Evolutionary conservation across 768 basidiomycete genomes (phyloP).

Genomic region (Boletus huronensis): DNA sequence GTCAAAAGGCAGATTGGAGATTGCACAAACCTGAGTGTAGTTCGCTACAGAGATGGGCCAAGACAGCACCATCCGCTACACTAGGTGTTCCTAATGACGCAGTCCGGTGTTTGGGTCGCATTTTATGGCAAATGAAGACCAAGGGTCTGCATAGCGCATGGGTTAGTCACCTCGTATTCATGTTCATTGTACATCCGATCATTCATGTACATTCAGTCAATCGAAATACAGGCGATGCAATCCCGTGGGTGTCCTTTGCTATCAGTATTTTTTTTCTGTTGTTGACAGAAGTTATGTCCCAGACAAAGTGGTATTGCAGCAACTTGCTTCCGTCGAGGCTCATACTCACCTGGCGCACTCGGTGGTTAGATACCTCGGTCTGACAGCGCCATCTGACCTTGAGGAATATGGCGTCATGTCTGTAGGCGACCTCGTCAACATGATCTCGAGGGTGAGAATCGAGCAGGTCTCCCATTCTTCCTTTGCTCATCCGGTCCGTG

Average conservation of each 20-base stretch:
- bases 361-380: constrained; percentile 65
- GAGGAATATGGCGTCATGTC: constrained; percentile 53
- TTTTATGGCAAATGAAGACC: constrained; percentile 64
- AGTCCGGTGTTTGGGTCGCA: constrained; percentile 71
- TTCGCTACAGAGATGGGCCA: constrained; percentile 59
- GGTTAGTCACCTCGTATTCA: constrained; percentile 41
- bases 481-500: background rate
- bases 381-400: constrained; percentile 57
- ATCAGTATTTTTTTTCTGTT: background rate
- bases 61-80: constrained; percentile 45
- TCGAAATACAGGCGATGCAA: constrained; percentile 66
- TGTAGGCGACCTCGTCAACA: constrained; percentile 60
- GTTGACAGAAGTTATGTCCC: background rate
- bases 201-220: constrained; percentile 40
- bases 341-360: constrained; percentile 72
- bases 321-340: constrained; percentile 45
- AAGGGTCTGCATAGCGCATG: constrained; percentile 50
- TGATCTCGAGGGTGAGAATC: constrained; percentile 63
- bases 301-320: constrained; percentile 59
- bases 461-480: background rate
- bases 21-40: constrained; percentile 77
- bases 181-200: background rate
- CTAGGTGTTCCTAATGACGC: constrained; percentile 68
- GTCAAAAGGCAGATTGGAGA: constrained; percentile 72
- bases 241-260: constrained; percentile 53